phyloP scores from a whole-genome alignment of 441 rosid genomes.

The Brassica balearica region DNA sequence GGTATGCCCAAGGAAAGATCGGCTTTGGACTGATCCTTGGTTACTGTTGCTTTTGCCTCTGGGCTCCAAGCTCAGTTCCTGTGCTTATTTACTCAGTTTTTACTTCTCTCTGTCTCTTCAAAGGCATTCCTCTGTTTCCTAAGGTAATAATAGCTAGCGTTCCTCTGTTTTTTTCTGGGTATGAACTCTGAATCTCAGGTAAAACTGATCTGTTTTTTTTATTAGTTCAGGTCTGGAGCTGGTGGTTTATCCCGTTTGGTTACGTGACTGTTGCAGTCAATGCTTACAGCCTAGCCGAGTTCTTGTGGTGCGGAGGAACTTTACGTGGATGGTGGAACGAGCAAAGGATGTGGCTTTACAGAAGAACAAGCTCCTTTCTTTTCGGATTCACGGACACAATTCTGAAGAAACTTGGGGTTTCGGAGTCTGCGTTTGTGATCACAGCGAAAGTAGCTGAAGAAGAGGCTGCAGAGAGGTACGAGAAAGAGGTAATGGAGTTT shows the following conservation, averaged over 20 bases:
- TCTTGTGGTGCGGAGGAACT: slow-evolving; percentile 62
- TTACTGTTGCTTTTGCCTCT: slow-evolving; percentile 54
- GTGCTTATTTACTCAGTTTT: slow-evolving; percentile 52
- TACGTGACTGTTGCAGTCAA: slow-evolving; percentile 51
- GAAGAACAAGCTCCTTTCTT: slow-evolving; percentile 68
- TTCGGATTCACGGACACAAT: slow-evolving; percentile 60
- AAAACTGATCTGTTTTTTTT: neutral
- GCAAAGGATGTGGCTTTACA: slow-evolving; percentile 73
- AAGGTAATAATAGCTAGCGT: slow-evolving; percentile 47
- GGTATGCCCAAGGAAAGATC: slow-evolving; percentile 59
- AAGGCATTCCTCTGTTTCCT: slow-evolving; percentile 71
- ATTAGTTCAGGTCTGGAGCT: slow-evolving; percentile 49
- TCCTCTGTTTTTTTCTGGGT: slow-evolving; percentile 11
- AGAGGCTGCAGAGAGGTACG: slow-evolving; percentile 56
- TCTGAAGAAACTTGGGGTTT: slow-evolving; percentile 49
- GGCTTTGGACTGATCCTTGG: slow-evolving; percentile 52
- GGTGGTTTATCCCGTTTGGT: slow-evolving; percentile 65
- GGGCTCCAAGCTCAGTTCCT: slow-evolving; percentile 68
- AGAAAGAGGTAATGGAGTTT: slow-evolving; percentile 56
- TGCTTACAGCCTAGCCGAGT: slow-evolving; percentile 56
- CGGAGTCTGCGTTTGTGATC: slow-evolving; percentile 59
- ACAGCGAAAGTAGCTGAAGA: slow-evolving; percentile 70
- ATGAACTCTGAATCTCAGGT: neutral
- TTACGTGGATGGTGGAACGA: slow-evolving; percentile 74
- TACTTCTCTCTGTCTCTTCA: slow-evolving; percentile 64